A percentile compares a stretch with the other conserved stretches of the same genome.
Evolutionary conservation across 2,329 filamentous ascomycete genomes (phyloP).

Genomic region (Eutypella sp.): DNA sequence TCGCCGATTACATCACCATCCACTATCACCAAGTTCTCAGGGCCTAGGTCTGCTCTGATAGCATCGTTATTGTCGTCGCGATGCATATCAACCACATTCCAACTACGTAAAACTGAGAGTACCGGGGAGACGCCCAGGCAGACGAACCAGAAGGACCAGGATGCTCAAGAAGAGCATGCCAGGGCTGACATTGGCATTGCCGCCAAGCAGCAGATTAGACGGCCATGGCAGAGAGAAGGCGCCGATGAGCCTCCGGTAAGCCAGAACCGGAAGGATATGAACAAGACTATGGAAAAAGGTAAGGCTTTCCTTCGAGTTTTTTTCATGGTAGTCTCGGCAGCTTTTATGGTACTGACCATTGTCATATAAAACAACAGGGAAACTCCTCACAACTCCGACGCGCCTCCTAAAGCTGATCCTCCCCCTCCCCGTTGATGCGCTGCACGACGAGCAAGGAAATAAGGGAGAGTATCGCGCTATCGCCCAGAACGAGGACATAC

Average conservation of each 20-base stretch:
- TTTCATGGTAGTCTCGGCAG: neutral
- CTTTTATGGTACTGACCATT: neutral
- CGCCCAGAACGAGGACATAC: slow-evolving; percentile 62
- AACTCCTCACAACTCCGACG: slow-evolving; percentile 66
- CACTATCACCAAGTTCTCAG: too few relatives aligned
- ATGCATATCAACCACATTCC: slow-evolving; percentile 9
- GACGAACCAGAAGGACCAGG: slow-evolving; percentile 22
- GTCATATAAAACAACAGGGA: slow-evolving; percentile 40
- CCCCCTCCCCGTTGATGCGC: slow-evolving; percentile 52
- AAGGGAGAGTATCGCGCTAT: slow-evolving; percentile 26
- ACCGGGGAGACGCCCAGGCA: slow-evolving; percentile 19
- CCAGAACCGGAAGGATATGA: slow-evolving; percentile 35
- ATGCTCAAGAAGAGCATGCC: slow-evolving; percentile 27
- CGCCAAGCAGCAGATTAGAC: slow-evolving; percentile 50
- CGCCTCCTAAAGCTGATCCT: slow-evolving; percentile 67
- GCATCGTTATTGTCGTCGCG: slow-evolving; percentile 4
- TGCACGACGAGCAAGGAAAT: slow-evolving; percentile 48
- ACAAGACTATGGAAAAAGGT: slow-evolving; percentile 60
- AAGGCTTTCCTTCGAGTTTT: slow-evolving; percentile 7
- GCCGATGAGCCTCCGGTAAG: slow-evolving; percentile 53
- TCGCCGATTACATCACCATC: neutral
- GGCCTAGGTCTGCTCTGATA: too few relatives aligned
- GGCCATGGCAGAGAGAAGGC: slow-evolving; percentile 60
- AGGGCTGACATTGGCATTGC: slow-evolving; percentile 30
- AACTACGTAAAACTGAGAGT: slow-evolving; percentile 6